Percentiles rank a stretch among this genome's conserved stretches.
Conservation (phyloP, 2,329 filamentous ascomycete species). For the Parastagonospora nodorum region DNA sequence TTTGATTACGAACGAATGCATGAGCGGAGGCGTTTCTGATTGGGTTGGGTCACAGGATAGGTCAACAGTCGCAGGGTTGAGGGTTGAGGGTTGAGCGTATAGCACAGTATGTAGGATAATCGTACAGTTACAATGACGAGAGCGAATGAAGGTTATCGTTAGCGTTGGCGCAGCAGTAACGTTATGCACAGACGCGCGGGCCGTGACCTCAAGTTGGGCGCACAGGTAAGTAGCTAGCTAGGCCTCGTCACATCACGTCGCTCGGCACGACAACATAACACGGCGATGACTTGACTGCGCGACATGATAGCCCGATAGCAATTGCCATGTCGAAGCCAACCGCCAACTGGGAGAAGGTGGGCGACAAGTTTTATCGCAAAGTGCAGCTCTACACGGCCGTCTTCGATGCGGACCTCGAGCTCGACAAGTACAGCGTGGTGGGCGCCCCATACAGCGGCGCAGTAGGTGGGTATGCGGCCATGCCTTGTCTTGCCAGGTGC, state of each 20-base stretch:
- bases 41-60: background rate
- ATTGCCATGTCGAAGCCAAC: slow-evolving; percentile 64
- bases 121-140: background rate
- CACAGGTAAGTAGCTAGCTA: background rate
- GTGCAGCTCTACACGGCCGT: slow-evolving; percentile 89
- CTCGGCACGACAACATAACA: background rate
- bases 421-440: slow-evolving; percentile 90
- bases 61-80: too few species aligned
- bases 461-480: slow-evolving; percentile 66
- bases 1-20: slow-evolving; percentile 29
- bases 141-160: background rate
- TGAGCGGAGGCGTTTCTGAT: slow-evolving; percentile 38
- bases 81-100: background rate
- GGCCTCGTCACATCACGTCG: background rate
- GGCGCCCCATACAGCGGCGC: slow-evolving; percentile 94
- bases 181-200: background rate
- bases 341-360: slow-evolving; percentile 92
- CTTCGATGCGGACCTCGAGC: slow-evolving; percentile 90
- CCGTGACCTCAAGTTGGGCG: background rate
- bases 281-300: slow-evolving; percentile 9
- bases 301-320: slow-evolving; percentile 27
- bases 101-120: slow-evolving; percentile 1
- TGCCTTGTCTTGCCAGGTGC: background rate
- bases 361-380: slow-evolving; percentile 94
- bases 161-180: background rate